Evolutionary conservation across 306 rosid species (phyloP), one percentile per base, ranked within the genome.

Genomic region (Prunus armeniaca): DNA sequence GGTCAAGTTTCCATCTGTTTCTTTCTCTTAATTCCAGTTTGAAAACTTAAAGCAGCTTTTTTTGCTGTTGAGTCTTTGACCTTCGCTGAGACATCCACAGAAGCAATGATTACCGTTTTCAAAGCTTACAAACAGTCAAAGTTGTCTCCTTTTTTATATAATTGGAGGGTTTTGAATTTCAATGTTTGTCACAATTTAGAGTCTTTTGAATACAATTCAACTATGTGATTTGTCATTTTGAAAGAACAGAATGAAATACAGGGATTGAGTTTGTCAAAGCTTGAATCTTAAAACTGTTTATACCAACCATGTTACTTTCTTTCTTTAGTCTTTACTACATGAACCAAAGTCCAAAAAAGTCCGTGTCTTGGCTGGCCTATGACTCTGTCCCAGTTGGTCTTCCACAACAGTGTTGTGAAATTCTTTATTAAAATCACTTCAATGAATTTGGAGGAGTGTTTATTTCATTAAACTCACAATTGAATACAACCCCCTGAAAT

Each of bases 61-160:
- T 34, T 1, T 34, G 6, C 1, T 34, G 38, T 5, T 34, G 38
- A 34, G 38, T 34, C 38, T 5, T 32, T 56, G 25, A 28, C 62
- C 51, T 45, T 64, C 46, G 14, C 2, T 41, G 63, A 43, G 2
- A 68, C 34, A 71, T 57, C 41, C 72, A 65, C 50, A 17, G 25
- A 15, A n/a, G 47, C 18, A 57, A 41, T 61, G 38, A 12, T 73
- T 61, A 24, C 38, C 34, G 41, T 38, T 58, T 74, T 57, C 69
- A 34, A 32, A 45, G 67, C 68, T 12, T 63, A 58, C 78, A 68
- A 68, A 43, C 72, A 30, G 78, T 74, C 80, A 81, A 76, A 28
- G 28, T 7, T 51, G 5, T n/a, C 51, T 22, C 67, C 18, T 61
- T 63, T 72, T 52, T 43, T 45, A 60, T 22, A 17, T 38, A 54